These are phyloP conservation scores for Cladosporium sp. DNA, from an alignment of 2,329 filamentous ascomycete genomes.

Conservation along the genomic window DNA sequence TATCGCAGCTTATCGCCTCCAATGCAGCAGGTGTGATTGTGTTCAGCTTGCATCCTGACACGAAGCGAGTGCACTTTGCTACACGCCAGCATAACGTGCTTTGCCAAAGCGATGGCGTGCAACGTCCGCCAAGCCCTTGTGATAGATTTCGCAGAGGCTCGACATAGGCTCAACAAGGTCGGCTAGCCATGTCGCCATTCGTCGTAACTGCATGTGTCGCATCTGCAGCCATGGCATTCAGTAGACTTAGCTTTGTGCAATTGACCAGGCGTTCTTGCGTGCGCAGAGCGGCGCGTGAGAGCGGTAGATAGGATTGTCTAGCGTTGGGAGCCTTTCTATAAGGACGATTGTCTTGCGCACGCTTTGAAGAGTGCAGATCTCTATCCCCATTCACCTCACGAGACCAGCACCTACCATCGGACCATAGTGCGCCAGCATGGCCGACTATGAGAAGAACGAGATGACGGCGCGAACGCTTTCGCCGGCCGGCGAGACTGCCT, in stretches of 20 bases:
- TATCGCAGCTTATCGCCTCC: background rate
- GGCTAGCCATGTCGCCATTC: conserved; percentile 12
- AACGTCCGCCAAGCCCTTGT: conserved; percentile 12
- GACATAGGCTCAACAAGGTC: background rate
- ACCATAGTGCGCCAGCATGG: conserved; percentile 8
- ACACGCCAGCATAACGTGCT: conserved; percentile 15
- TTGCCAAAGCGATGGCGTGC: conserved; percentile 13
- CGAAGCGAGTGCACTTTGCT: background rate
- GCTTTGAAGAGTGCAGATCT: background rate
- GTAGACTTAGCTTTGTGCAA: background rate
- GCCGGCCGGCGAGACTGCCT: conserved; percentile 9
- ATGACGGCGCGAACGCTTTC: conserved; percentile 18
- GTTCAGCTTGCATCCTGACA: background rate
- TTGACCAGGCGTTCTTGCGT: conserved; percentile 8
- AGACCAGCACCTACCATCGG: background rate
- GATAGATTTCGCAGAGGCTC: background rate
- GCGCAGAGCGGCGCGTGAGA: conserved; percentile 1
- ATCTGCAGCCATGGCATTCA: conserved; percentile 10
- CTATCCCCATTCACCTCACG: background rate
- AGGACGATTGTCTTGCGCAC: background rate
- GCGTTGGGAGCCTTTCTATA: background rate
- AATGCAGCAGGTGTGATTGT: conserved; percentile 12
- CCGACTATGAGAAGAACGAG: conserved; percentile 15
- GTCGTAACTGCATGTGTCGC: background rate
- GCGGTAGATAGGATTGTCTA: background rate